Evolutionary conservation across 371 early-diverging fungal genomes (phyloP).

Genomic region (Encephalitozoon romaleae): DNA sequence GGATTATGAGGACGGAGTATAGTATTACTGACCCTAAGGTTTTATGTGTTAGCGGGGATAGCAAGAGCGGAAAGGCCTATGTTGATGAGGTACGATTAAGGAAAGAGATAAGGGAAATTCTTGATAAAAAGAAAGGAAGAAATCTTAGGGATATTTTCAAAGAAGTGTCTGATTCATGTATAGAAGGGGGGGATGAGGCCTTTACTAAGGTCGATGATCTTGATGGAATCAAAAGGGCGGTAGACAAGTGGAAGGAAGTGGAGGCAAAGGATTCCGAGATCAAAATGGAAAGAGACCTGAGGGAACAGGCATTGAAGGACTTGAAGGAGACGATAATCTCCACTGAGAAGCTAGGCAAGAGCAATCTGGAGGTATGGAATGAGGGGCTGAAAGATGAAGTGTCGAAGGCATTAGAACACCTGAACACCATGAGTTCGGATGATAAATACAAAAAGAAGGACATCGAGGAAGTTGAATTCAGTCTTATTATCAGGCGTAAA

Average conservation of each 20-base stretch:
- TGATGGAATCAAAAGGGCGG: not conserved
- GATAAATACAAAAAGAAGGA: not conserved
- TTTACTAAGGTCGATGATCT: not conserved
- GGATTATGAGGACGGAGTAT: not conserved
- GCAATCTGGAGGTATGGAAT: not conserved
- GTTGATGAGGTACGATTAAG: not conserved
- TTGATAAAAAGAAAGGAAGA: not conserved
- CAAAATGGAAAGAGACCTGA: not conserved
- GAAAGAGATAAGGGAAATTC: not conserved
- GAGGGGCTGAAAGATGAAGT: not conserved
- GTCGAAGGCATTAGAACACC: not conserved
- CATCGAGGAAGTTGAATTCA: slow-evolving; percentile 12
- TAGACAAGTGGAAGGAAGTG: not conserved
- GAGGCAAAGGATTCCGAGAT: not conserved
- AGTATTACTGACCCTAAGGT: not conserved
- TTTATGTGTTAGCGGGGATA: not conserved
- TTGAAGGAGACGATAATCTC: not conserved
- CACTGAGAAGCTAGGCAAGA: not conserved
- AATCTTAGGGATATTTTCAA: not conserved
- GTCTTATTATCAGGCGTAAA: not conserved
- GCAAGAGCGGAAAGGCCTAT: not conserved
- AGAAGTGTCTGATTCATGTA: not conserved
- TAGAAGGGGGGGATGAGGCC: not conserved
- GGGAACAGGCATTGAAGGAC: not conserved
- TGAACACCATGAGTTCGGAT: not conserved